phyloP scores from a whole-genome alignment of 208 protist species.

The Porcisia hertigi region DNA sequence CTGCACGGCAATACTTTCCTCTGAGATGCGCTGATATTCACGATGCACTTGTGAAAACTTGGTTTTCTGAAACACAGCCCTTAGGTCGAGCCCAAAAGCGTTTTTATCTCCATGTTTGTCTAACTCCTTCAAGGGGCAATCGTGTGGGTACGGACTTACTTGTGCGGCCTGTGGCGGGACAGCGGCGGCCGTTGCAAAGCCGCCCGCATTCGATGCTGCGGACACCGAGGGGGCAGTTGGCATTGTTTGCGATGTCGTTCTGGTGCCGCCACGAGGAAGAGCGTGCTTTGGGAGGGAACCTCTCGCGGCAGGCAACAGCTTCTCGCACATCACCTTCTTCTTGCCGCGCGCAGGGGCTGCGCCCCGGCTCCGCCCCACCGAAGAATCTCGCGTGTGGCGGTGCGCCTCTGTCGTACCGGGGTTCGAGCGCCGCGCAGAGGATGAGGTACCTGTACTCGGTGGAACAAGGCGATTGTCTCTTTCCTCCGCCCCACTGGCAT shows the following conservation, averaged over 20 bases:
- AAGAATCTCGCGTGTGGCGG: background rate
- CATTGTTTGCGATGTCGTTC: too few species aligned
- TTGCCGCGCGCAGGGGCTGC: background rate
- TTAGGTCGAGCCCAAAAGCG: conserved; percentile 23
- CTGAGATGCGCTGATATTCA: conserved; percentile 8
- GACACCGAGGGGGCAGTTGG: background rate
- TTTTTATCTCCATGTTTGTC: conserved; percentile 24
- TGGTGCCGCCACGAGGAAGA: background rate
- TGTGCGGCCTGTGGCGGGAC: background rate
- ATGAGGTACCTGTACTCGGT: background rate
- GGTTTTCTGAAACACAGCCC: conserved; percentile 13
- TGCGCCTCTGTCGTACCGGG: background rate
- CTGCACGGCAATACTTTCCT: conserved; percentile 13
- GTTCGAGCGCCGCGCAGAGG: background rate
- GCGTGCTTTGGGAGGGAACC: background rate
- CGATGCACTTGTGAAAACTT: conserved; percentile 19
- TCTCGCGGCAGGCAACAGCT: background rate
- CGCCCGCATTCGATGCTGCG: background rate
- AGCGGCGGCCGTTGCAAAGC: background rate
- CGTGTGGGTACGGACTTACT: background rate
- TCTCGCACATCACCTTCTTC: background rate
- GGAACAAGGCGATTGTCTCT: too few species aligned
- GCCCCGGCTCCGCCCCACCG: background rate
- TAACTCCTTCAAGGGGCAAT: conserved; percentile 13
- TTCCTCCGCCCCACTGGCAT: background rate